phyloP scores from a whole-genome alignment of 2,329 filamentous ascomycete genomes.

The Beauveria asiatica region DNA sequence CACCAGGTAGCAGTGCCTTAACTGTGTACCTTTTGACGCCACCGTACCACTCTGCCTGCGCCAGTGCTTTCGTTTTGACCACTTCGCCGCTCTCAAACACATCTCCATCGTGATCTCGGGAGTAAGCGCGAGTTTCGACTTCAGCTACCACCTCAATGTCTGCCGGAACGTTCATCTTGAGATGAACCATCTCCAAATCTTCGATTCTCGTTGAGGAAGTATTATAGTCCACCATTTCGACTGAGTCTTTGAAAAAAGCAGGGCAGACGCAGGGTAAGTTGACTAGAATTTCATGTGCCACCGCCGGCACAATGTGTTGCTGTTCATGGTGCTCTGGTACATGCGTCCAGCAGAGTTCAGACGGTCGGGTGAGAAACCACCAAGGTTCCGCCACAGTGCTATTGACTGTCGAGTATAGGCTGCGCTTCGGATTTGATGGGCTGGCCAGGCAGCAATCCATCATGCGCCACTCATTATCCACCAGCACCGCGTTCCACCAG shows the following conservation, averaged over 20 bases:
- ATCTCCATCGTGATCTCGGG: constrained; percentile 80
- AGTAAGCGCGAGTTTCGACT: constrained; percentile 75
- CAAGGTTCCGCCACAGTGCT: constrained; percentile 69
- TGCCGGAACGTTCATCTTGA: constrained; percentile 77
- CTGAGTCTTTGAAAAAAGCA: constrained; percentile 72
- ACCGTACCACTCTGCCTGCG: constrained; percentile 84
- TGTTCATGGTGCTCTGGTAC: constrained; percentile 80
- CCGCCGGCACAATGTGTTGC: constrained; percentile 85
- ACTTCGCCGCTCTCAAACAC: constrained; percentile 86
- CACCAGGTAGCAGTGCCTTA: constrained; percentile 83
- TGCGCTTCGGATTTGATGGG: constrained; percentile 77
- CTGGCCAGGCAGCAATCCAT: constrained; percentile 90
- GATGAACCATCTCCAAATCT: constrained; percentile 84
- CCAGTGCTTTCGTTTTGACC: constrained; percentile 75
- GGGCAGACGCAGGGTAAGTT: constrained; percentile 81
- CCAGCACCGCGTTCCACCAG: constrained; percentile 92
- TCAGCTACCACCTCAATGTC: constrained; percentile 91
- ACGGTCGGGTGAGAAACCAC: constrained; percentile 88
- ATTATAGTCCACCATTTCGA: constrained; percentile 83
- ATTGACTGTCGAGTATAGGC: constrained; percentile 64
- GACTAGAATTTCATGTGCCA: constrained; percentile 77
- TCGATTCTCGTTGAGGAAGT: constrained; percentile 80
- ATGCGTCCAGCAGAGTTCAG: constrained; percentile 92
- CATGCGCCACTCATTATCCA: constrained; percentile 93
- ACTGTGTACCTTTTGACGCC: constrained; percentile 87